Percentiles rank a stretch among this genome's conserved stretches.
Evolutionary conservation across 306 rosid species (phyloP).

Genomic region (Quillaja saponaria): DNA sequence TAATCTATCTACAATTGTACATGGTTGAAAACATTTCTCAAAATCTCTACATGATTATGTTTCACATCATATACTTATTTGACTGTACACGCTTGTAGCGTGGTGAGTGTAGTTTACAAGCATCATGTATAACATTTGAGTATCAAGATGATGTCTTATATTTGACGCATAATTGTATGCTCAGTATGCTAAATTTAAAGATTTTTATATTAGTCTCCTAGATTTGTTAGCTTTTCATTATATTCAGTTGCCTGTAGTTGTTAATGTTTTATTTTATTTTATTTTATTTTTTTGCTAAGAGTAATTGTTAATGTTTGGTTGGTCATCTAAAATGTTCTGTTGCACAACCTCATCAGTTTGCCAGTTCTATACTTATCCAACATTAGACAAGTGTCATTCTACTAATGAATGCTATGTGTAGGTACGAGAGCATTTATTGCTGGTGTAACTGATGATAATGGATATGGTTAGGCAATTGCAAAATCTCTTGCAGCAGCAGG

Average conservation of each 20-base stretch:
- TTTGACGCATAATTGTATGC: too few relatives aligned
- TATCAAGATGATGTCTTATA: too few relatives aligned
- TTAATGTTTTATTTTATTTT: too few relatives aligned
- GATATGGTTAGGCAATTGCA: constrained; percentile 99
- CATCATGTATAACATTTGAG: too few relatives aligned
- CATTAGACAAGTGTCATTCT: not conserved
- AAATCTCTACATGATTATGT: too few relatives aligned
- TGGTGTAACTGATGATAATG: constrained; percentile 95
- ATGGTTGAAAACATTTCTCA: too few relatives aligned
- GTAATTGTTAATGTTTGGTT: not conserved
- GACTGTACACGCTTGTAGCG: too few relatives aligned
- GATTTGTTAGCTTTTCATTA: not conserved
- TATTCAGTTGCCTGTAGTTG: not conserved
- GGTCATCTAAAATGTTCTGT: not conserved
- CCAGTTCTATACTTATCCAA: not conserved
- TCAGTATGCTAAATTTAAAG: too few relatives aligned
- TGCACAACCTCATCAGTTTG: not conserved
- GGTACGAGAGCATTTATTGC: constrained; percentile 96
- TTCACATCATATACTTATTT: too few relatives aligned
- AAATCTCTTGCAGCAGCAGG: constrained; percentile 98
- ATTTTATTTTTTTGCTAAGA: too few relatives aligned
- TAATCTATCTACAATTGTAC: too few relatives aligned
- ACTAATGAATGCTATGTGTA: constrained; percentile 29
- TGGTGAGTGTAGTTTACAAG: too few relatives aligned
- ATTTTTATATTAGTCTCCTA: not conserved